Evolutionary conservation across 352 stramenopile genomes (phyloP).

Genomic region (Thalassiosira hispida): DNA sequence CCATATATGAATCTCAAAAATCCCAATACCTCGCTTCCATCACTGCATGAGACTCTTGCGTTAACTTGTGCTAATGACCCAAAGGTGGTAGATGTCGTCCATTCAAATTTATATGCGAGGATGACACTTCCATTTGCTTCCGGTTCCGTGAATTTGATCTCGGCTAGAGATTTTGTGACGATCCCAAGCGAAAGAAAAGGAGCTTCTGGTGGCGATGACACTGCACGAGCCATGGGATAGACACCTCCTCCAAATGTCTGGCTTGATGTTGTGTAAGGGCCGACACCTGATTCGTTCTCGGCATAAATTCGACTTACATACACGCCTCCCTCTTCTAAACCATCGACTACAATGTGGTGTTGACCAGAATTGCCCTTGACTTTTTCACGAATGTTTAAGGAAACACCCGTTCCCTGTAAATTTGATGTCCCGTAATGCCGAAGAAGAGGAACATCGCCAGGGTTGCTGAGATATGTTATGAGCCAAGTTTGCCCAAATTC

Average conservation of each 20-base stretch:
- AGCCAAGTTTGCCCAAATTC: slow-evolving; percentile 52
- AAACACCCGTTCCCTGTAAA: slow-evolving; percentile 52
- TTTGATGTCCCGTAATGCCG: slow-evolving; percentile 46
- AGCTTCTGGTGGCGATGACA: slow-evolving; percentile 44
- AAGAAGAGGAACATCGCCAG: slow-evolving; percentile 66
- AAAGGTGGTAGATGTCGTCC: slow-evolving; percentile 54
- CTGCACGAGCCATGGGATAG: slow-evolving; percentile 46
- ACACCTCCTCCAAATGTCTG: slow-evolving; percentile 49
- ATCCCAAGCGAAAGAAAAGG: slow-evolving; percentile 34
- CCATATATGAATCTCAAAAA: slow-evolving; percentile 53
- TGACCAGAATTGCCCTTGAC: slow-evolving; percentile 40
- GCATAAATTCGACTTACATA: slow-evolving; percentile 89
- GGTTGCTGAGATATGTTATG: slow-evolving; percentile 60
- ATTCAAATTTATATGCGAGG: slow-evolving; percentile 75
- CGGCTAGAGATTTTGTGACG: slow-evolving; percentile 61
- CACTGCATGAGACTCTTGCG: slow-evolving; percentile 46
- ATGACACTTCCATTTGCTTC: slow-evolving; percentile 75
- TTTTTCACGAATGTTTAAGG: slow-evolving; percentile 54
- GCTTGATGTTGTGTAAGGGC: slow-evolving; percentile 77
- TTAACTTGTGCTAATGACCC: slow-evolving; percentile 25
- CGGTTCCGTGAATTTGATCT: slow-evolving; percentile 60
- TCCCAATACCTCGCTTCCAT: slow-evolving; percentile 53
- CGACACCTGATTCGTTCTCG: slow-evolving; percentile 87
- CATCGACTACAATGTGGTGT: slow-evolving; percentile 42
- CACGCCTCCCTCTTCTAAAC: slow-evolving; percentile 49